Percentiles rank a stretch among this genome's conserved stretches.
phyloP scores from a whole-genome alignment of 1,139 yeast species.

The Yamadazyma atmosphaerica region DNA sequence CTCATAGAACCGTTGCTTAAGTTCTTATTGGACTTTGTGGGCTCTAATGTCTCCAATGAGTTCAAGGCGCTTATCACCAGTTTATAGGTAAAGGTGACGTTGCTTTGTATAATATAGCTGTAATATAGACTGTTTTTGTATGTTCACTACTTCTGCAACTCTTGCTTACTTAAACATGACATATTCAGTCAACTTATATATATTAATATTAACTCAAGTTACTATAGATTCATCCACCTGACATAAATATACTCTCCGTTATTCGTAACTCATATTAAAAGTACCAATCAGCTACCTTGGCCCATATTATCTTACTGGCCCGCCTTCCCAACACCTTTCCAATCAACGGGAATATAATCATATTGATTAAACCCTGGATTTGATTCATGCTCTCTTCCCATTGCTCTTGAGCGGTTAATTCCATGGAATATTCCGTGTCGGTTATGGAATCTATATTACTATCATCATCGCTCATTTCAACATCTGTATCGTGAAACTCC shows the following conservation, averaged over 20 bases:
- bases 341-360: slow-evolving; percentile 64
- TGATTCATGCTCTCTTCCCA: slow-evolving; percentile 80
- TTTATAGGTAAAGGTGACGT: no score
- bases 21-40: slow-evolving; percentile 32
- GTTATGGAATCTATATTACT: background rate
- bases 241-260: no score
- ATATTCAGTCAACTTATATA: no score
- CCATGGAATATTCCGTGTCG: slow-evolving; percentile 13
- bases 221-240: no score
- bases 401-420: slow-evolving; percentile 59
- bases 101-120: background rate
- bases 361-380: slow-evolving; percentile 53
- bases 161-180: no score
- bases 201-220: no score
- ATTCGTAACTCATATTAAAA: slow-evolving; percentile 13
- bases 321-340: slow-evolving; percentile 74
- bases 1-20: slow-evolving; percentile 41
- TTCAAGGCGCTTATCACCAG: slow-evolving; percentile 29
- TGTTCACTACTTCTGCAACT: no score
- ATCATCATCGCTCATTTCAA: background rate
- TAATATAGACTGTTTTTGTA: no score
- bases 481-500: slow-evolving; percentile 1
- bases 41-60: slow-evolving; percentile 28
- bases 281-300: slow-evolving; percentile 34
- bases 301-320: slow-evolving; percentile 47